Evolutionary conservation across 2,329 filamentous ascomycete species (phyloP).

Genomic region (Monosporascus sp.): DNA sequence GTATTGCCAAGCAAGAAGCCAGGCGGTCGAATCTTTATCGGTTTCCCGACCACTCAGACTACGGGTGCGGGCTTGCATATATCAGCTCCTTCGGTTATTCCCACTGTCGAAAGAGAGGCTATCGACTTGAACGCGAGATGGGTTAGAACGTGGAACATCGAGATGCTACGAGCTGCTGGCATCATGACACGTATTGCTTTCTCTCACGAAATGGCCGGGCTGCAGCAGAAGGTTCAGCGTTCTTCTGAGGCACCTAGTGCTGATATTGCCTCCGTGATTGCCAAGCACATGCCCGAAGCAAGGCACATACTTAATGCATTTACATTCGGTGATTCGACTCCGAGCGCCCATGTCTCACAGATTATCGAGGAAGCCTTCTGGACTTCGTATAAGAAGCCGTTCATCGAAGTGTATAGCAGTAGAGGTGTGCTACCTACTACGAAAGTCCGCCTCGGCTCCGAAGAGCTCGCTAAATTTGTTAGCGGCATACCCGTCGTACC

Average conservation of each 20-base stretch:
- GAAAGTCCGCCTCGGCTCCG: slow-evolving; percentile 69
- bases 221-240: slow-evolving; percentile 57
- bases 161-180: slow-evolving; percentile 85
- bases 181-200: slow-evolving; percentile 88
- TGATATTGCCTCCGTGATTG: slow-evolving; percentile 59
- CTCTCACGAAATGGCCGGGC: slow-evolving; percentile 75
- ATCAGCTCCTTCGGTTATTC: slow-evolving; percentile 92
- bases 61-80: slow-evolving; percentile 92
- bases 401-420: slow-evolving; percentile 84
- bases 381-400: slow-evolving; percentile 78
- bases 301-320: slow-evolving; percentile 83
- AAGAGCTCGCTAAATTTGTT: slow-evolving; percentile 68
- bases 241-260: slow-evolving; percentile 37
- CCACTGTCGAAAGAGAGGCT: slow-evolving; percentile 92
- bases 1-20: slow-evolving; percentile 82
- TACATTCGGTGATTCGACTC: slow-evolving; percentile 84
- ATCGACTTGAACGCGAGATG: slow-evolving; percentile 95
- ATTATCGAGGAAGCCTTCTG: slow-evolving; percentile 95
- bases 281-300: slow-evolving; percentile 69
- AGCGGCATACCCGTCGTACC: slow-evolving; percentile 85
- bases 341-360: slow-evolving; percentile 75
- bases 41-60: slow-evolving; percentile 95
- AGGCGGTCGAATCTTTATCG: slow-evolving; percentile 87
- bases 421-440: slow-evolving; percentile 81
- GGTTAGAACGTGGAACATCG: slow-evolving; percentile 92